phyloP scores from a whole-genome alignment of 2,329 filamentous ascomycete genomes.

The Venturia effusa region DNA sequence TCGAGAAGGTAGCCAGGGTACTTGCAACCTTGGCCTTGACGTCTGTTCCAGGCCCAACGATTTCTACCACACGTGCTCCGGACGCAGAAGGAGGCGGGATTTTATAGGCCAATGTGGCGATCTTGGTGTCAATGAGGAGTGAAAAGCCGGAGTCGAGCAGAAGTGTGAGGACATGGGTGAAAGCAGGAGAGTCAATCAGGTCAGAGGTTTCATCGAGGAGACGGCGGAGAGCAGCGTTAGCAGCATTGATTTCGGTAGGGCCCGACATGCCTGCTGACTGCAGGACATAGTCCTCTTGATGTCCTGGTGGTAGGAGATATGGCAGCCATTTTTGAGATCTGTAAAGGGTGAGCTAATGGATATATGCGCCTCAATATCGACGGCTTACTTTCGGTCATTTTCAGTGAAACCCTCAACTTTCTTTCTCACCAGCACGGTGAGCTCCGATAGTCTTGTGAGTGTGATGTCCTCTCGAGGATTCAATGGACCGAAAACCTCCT shows the following conservation, averaged over 20 bases:
- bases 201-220: constrained; percentile 94
- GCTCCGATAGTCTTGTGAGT: constrained; percentile 65
- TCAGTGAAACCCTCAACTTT: constrained; percentile 68
- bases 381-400: constrained; percentile 44
- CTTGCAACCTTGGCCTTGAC: constrained; percentile 69
- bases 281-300: constrained; percentile 74
- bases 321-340: constrained; percentile 62
- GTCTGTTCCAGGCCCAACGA: constrained; percentile 36
- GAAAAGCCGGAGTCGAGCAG: constrained; percentile 84
- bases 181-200: constrained; percentile 85
- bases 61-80: constrained; percentile 37
- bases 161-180: constrained; percentile 73
- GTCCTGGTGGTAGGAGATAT: constrained; percentile 68
- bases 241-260: constrained; percentile 23
- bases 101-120: constrained; percentile 71
- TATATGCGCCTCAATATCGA: not conserved
- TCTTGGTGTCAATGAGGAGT: constrained; percentile 69
- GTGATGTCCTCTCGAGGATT: constrained; percentile 84
- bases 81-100: constrained; percentile 34
- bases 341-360: constrained; percentile 13
- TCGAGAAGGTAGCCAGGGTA: constrained; percentile 77
- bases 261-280: constrained; percentile 67
- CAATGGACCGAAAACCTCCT: constrained; percentile 77
- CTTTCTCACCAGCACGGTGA: constrained; percentile 75
- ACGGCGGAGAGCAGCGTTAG: constrained; percentile 57